Conservation (phyloP, 163 green algal genomes). For the Volvox carteri region DNA sequence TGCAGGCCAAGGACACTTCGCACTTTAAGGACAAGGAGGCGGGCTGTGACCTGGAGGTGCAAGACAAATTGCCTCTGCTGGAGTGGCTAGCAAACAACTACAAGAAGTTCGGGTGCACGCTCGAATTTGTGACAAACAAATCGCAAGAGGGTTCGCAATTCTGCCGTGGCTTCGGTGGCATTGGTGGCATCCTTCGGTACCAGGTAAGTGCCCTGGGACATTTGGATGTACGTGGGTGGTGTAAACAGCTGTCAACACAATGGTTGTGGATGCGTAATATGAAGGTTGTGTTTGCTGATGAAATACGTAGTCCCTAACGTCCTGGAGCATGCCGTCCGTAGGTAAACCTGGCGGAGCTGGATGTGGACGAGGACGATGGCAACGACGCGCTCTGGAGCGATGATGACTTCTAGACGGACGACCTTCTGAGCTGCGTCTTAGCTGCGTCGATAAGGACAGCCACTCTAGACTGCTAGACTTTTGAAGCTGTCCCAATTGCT, state of each 20-base stretch:
- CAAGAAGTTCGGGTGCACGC: conserved; percentile 97
- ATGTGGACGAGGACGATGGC: conserved; percentile 85
- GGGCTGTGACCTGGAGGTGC: conserved; percentile 93
- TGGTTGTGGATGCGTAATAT: no score
- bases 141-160: conserved; percentile 97
- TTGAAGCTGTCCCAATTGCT: no score
- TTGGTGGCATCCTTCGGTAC: conserved; percentile 97
- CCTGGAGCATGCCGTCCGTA: conserved; percentile 41
- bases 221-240: no score
- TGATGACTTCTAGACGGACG: conserved; percentile 88
- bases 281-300: no score
- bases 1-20: conserved; percentile 74
- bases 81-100: conserved; percentile 99
- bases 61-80: conserved; percentile 93
- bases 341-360: conserved; percentile 91
- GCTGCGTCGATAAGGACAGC: no score
- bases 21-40: conserved; percentile 96
- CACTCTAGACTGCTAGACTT: no score
- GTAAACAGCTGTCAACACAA: no score
- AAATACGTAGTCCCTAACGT: no score
- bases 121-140: conserved; percentile 99
- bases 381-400: conserved; percentile 84
- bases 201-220: conserved; percentile 81
- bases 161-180: conserved; percentile 97
- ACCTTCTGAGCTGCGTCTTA: no score